A percentile compares a stretch with the other conserved stretches of the same genome.
Evolutionary conservation across 2,329 filamentous ascomycete genomes (phyloP).

Genomic region (Trichoderma sp.): DNA sequence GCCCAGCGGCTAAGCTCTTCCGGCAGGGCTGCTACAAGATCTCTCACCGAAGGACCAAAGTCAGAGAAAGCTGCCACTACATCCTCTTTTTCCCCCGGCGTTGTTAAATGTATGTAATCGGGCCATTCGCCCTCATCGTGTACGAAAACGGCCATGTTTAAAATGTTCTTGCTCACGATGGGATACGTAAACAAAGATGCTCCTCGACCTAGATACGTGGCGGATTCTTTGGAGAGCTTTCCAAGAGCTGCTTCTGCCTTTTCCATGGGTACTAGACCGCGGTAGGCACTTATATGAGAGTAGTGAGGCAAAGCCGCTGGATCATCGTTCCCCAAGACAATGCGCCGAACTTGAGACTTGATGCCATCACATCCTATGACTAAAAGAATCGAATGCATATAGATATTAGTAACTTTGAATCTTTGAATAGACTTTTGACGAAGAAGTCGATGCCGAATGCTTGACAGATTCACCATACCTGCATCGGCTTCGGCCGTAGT

Average conservation of each 20-base stretch:
- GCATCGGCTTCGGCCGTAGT: conserved; percentile 41
- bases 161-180: not conserved
- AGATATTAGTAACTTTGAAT: not conserved
- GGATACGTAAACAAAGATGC: conserved; percentile 20
- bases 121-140: conserved; percentile 22
- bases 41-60: conserved; percentile 6
- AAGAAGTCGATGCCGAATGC: not conserved
- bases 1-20: conserved; percentile 29
- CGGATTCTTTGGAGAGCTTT: not conserved
- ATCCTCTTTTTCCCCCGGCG: not conserved
- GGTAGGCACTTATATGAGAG: conserved; percentile 14
- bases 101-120: not conserved
- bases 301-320: conserved; percentile 21
- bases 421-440: not conserved
- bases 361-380: conserved; percentile 29
- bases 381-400: not conserved
- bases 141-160: conserved; percentile 19
- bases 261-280: conserved; percentile 16
- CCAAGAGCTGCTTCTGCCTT: conserved; percentile 7
- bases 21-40: conserved; percentile 5
- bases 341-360: conserved; percentile 20
- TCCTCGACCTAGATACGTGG: conserved; percentile 10
- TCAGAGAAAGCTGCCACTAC: not conserved
- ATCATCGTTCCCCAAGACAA: conserved; percentile 1
- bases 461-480: not conserved